Conservation (phyloP, 2,329 filamentous ascomycete genomes). For the Hypocreales sp. region DNA sequence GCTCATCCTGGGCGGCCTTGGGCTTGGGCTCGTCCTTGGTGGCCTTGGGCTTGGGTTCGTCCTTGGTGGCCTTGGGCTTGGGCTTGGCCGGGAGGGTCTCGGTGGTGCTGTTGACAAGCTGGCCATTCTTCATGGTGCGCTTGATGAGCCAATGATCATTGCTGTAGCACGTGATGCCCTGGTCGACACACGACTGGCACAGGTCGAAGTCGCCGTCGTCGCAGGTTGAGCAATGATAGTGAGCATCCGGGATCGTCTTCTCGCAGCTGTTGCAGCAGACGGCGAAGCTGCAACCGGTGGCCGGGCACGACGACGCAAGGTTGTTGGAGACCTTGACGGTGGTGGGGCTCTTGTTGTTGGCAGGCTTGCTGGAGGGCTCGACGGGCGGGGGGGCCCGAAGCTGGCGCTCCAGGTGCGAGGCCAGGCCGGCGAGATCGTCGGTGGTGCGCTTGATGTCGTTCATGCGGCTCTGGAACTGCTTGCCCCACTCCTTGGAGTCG, state of each 20-base stretch:
- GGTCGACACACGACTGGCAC: slow-evolving; percentile 63
- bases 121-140: slow-evolving; percentile 63
- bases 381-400: slow-evolving; percentile 1
- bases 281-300: slow-evolving; percentile 37
- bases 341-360: background rate
- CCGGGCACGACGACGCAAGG: slow-evolving; percentile 1
- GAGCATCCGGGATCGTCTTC: slow-evolving; percentile 57
- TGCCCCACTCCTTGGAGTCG: no score
- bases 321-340: background rate
- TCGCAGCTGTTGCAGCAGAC: slow-evolving; percentile 94
- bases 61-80: slow-evolving; percentile 15
- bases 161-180: slow-evolving; percentile 62
- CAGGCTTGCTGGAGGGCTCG: background rate
- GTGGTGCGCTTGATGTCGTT: slow-evolving; percentile 11
- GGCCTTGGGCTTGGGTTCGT: slow-evolving; percentile 8
- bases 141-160: slow-evolving; percentile 89
- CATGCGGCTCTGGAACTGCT: slow-evolving; percentile 12
- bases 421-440: no score
- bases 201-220: slow-evolving; percentile 91
- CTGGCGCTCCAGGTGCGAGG: no score
- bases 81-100: slow-evolving; percentile 59
- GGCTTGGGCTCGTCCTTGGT: no score
- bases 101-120: slow-evolving; percentile 72
- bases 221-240: slow-evolving; percentile 92
- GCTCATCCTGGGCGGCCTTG: no score